Evolutionary conservation across 306 rosid species (phyloP).

Genomic region (Canavalia ensiformis): DNA sequence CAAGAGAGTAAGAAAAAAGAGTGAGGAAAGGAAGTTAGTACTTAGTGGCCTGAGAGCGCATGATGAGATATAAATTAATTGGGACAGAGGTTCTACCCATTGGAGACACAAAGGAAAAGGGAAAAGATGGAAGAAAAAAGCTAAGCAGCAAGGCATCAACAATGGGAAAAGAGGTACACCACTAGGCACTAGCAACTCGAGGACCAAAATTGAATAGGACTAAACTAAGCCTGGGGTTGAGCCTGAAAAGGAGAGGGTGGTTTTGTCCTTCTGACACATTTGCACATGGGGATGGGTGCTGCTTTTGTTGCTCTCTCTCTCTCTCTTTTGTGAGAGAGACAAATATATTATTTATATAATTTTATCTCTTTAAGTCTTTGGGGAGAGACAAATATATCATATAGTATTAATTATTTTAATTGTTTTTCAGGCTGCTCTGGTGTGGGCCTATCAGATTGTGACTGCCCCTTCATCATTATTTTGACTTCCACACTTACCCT

Average conservation of each 20-base stretch:
- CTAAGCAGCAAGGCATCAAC: conserved; percentile 21
- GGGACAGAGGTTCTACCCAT: conserved; percentile 39
- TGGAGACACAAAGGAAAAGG: conserved; percentile 41
- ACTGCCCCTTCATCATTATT: conserved; percentile 51
- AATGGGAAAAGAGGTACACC: conserved; percentile 43
- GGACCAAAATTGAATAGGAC: conserved; percentile 63
- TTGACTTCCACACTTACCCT: conserved; percentile 47
- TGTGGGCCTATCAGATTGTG: conserved; percentile 38
- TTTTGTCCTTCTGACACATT: conserved; percentile 51
- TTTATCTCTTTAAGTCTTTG: no score
- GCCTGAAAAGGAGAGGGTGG: conserved; percentile 49
- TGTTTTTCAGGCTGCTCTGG: no score
- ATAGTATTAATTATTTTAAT: background rate
- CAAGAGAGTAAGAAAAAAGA: background rate
- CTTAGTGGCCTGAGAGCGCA: conserved; percentile 26
- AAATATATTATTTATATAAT: conserved; percentile 1
- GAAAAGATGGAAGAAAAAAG: conserved; percentile 22
- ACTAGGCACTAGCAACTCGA: conserved; percentile 36
- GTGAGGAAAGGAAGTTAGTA: background rate
- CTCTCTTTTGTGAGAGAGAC: conserved; percentile 29
- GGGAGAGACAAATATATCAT: conserved; percentile 30
- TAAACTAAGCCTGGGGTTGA: conserved; percentile 45
- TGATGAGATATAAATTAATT: conserved; percentile 47
- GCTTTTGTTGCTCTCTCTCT: conserved; percentile 34
- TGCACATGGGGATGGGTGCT: conserved; percentile 67